Conservation (phyloP, 106 monocot species). For the Dioscorea alata region DNA sequence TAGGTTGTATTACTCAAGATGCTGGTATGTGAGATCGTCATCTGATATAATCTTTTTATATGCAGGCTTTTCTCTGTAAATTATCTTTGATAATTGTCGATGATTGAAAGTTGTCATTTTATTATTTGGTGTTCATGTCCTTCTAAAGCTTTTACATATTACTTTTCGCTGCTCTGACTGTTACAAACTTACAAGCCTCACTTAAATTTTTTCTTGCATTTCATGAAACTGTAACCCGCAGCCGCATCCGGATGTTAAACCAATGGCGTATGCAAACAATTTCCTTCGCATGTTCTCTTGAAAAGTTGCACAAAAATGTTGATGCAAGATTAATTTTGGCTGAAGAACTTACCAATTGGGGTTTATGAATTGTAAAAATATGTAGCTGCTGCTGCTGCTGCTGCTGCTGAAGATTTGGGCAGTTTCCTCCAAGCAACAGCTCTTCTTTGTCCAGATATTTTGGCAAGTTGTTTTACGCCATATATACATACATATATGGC, state of each 20-base stretch:
- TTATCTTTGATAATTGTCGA: background rate
- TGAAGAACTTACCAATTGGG: background rate
- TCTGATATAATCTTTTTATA: background rate
- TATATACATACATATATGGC: background rate
- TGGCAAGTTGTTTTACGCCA: no score
- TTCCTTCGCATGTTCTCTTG: conserved; percentile 82
- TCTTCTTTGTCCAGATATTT: background rate
- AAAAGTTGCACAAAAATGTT: conserved; percentile 6
- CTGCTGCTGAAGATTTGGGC: background rate
- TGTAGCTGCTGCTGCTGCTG: background rate
- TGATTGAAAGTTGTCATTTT: background rate
- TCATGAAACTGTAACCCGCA: conserved; percentile 27
- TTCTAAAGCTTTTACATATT: background rate
- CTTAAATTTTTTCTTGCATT: background rate
- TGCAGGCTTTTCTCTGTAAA: background rate
- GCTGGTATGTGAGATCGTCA: background rate
- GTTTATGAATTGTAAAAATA: background rate
- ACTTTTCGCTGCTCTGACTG: background rate
- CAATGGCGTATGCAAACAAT: conserved; percentile 96
- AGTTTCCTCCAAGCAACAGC: background rate
- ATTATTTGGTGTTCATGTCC: background rate
- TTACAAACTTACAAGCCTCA: no score
- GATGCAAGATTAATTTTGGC: background rate
- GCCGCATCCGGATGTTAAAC: conserved; percentile 97
- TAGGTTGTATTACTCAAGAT: no score